Conservation (phyloP, 2,329 filamentous ascomycete species). For the Geoglossum cookeanum region DNA sequence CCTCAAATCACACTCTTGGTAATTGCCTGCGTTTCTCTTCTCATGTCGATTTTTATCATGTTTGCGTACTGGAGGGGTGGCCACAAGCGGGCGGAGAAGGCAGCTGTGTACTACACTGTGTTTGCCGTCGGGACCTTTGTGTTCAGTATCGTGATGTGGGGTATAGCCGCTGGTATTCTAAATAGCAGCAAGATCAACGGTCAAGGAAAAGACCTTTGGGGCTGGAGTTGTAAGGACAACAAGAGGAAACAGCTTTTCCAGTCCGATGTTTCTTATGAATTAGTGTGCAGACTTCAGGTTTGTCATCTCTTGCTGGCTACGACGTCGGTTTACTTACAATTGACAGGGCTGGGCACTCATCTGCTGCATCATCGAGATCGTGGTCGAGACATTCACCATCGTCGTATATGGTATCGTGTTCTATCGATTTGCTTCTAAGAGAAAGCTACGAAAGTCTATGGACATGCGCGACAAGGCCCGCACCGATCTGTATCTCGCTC, state of each 20-base stretch:
- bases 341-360: slow-evolving; percentile 77
- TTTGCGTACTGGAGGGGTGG: slow-evolving; percentile 75
- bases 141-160: slow-evolving; percentile 85
- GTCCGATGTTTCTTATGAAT: slow-evolving; percentile 67
- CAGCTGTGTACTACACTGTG: slow-evolving; percentile 84
- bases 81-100: slow-evolving; percentile 76
- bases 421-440: slow-evolving; percentile 95
- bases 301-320: slow-evolving; percentile 12
- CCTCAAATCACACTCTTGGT: slow-evolving; percentile 69
- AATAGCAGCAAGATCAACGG: slow-evolving; percentile 58
- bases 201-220: slow-evolving; percentile 81
- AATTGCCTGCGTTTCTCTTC: slow-evolving; percentile 63
- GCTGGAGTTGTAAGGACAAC: slow-evolving; percentile 92
- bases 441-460: slow-evolving; percentile 91
- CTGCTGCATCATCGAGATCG: slow-evolving; percentile 92
- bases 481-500: slow-evolving; percentile 83
- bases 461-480: slow-evolving; percentile 83
- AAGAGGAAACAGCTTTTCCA: slow-evolving; percentile 57
- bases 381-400: slow-evolving; percentile 82
- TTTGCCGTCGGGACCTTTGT: slow-evolving; percentile 90
- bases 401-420: slow-evolving; percentile 86
- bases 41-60: slow-evolving; percentile 63
- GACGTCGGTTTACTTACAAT: neutral
- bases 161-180: slow-evolving; percentile 63
- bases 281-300: slow-evolving; percentile 78